These are phyloP conservation scores for Cadophora luteo-olivacea DNA, from an alignment of 2,329 filamentous ascomycete genomes.

Conservation along the genomic window DNA sequence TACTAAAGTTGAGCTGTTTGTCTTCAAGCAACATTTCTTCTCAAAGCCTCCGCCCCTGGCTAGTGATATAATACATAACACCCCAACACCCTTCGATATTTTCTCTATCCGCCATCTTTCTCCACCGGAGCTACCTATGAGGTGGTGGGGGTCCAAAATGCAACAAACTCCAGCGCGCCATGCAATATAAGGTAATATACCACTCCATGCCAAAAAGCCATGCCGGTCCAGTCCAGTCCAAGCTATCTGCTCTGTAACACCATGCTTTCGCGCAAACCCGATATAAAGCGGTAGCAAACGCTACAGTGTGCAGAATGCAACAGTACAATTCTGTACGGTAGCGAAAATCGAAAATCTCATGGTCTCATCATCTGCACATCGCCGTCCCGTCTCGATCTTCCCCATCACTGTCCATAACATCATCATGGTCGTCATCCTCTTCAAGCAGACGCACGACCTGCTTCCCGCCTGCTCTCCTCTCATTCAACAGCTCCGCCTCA, in stretches of 20 bases:
- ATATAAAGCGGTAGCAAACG: background rate
- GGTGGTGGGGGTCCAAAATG: no score
- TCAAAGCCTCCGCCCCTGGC: background rate
- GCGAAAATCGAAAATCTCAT: background rate
- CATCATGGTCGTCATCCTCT: background rate
- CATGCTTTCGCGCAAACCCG: background rate
- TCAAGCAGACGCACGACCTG: background rate
- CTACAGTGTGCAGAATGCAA: no score
- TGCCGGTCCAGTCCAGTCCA: background rate
- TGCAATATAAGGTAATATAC: background rate
- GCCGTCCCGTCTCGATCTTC: background rate
- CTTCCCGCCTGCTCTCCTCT: background rate
- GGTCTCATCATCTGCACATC: conserved; percentile 1
- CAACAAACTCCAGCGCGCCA: conserved; percentile 2
- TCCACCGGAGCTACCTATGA: background rate
- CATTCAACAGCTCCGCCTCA: background rate
- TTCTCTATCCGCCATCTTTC: background rate
- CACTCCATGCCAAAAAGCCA: background rate
- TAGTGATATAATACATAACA: conserved; percentile 7
- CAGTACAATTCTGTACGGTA: background rate
- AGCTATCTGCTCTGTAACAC: background rate
- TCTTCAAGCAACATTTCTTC: background rate
- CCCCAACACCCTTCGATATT: background rate
- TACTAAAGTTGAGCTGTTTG: background rate
- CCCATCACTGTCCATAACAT: background rate